A percentile compares a stretch with the other conserved stretches of the same genome.
Evolutionary conservation across 2,329 filamentous ascomycete genomes (phyloP).

Genomic region (Colletotrichum cuscutae): DNA sequence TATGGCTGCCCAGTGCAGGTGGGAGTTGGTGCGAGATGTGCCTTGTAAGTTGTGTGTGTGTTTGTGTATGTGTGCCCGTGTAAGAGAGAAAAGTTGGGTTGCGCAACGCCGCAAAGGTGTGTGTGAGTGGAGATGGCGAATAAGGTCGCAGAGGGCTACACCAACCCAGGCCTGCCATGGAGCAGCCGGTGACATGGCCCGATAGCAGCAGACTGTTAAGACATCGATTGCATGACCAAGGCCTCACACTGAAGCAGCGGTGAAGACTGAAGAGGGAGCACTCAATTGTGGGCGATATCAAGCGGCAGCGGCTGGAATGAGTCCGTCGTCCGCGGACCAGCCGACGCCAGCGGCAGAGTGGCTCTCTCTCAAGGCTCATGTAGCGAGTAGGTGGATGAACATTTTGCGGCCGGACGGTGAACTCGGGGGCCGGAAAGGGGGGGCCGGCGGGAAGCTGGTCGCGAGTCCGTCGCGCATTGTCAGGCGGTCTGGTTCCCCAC

Average conservation of each 20-base stretch:
- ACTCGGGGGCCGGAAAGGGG: constrained; percentile 8
- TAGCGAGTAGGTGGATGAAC: too few relatives aligned
- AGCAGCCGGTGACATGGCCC: not conserved
- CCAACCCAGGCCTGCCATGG: not conserved
- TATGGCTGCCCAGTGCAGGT: constrained; percentile 3
- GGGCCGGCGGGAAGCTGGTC: constrained; percentile 5
- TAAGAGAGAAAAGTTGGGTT: not conserved
- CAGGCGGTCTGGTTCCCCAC: not conserved
- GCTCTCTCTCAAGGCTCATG: too few relatives aligned
- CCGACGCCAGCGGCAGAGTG: too few relatives aligned
- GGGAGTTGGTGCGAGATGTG: not conserved
- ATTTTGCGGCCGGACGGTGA: not conserved
- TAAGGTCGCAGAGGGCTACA: constrained; percentile 5
- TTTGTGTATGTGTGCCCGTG: not conserved
- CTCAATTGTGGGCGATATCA: not conserved
- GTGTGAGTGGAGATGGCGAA: constrained; percentile 28
- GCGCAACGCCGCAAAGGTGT: not conserved
- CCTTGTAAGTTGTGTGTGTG: not conserved
- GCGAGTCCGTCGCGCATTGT: not conserved
- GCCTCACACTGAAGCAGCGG: constrained; percentile 8
- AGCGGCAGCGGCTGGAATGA: too few relatives aligned
- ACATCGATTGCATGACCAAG: not conserved
- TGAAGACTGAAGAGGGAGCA: not conserved
- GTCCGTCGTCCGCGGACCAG: too few relatives aligned
- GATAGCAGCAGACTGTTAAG: constrained; percentile 1